Base-by-base conservation (phyloP, 257 asterid species). In the Voacanga thouarsii region DNA sequence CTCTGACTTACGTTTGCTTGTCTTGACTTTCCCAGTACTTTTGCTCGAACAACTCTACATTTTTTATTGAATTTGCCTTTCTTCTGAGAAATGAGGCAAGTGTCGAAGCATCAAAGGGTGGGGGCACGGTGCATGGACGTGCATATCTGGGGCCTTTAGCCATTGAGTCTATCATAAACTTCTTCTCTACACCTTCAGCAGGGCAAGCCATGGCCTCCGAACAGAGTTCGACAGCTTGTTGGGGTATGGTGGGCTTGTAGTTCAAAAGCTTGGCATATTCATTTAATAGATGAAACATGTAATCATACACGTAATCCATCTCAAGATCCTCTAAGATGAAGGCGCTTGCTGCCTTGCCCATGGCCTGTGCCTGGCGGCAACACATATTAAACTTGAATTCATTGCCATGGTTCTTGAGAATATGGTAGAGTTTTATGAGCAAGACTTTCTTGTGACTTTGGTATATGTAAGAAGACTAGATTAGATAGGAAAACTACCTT, bases 301-400 rank as follows among this genome's bases (percentile, higher is more conserved):
- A 94, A 79, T 94, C 98, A 24, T 94, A 94, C 44, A 94, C 95
- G 47, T 84, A 88, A 7, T 90, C 94, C 88, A 94, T 94, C 67
- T 85, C 86, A 59, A 94, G 65, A 5, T 92, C 90, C 11, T 86
- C 86, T 23, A 82, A 85, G 33, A 90, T 74, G 82, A 90, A 94
- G 3, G 70, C 76, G 78, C 92, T 90, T 15, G 90, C 96, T 1
- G 87, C 92, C 71, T 70, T 85, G 21, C 98, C 98, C 12, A 94
- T 92, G 53, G 83, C 88, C 80, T 83, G 88, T 53, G 96, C 98
- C 98, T 94, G 90, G 50, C 41, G 6, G 8, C 73, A 24, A 69
- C 30, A 44, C 66, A 1, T n/a, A 47, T 47, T 12, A 47, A 47
- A 47, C 47, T 43, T 6, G 5, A 43, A 43, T 43, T 43, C 47